A percentile compares a stretch with the other conserved stretches of the same genome.
These are phyloP conservation scores for Metschnikowia drakensbergensis DNA, from an alignment of 805 yeast species.

Conservation along the genomic window DNA sequence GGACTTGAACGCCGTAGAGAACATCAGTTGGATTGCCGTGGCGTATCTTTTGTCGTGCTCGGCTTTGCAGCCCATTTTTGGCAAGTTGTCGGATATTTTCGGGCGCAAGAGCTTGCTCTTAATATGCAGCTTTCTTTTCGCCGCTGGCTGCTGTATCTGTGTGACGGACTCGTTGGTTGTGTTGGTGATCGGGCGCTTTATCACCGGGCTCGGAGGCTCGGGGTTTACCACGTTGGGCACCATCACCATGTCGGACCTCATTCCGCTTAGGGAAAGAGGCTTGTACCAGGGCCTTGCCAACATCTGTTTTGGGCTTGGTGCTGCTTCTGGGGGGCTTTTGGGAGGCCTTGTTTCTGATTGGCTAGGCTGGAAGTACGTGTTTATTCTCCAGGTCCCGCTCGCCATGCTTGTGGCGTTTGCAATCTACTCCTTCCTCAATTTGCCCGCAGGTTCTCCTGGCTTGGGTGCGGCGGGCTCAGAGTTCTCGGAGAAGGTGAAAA, in stretches of 20 bases:
- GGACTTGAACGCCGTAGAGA: conserved; percentile 59
- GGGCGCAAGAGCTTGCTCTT: conserved; percentile 56
- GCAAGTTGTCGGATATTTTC: conserved; percentile 67
- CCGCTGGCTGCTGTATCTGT: conserved; percentile 53
- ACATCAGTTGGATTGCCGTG: conserved; percentile 71
- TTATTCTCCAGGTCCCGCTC: conserved; percentile 39
- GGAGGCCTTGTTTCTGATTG: conserved; percentile 55
- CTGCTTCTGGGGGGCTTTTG: conserved; percentile 42
- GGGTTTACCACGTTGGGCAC: conserved; percentile 76
- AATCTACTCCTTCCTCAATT: conserved; percentile 34
- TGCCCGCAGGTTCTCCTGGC: conserved; percentile 57
- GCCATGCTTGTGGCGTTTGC: conserved; percentile 42
- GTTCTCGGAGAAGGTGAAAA: conserved; percentile 45
- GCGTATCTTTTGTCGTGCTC: conserved; percentile 65
- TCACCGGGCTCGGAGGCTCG: conserved; percentile 91
- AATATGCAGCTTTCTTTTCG: conserved; percentile 52
- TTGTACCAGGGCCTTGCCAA: conserved; percentile 80
- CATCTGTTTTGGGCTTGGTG: conserved; percentile 69
- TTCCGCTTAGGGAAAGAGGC: conserved; percentile 74
- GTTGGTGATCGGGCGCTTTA: conserved; percentile 58
- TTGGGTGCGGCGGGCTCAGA: conserved; percentile 47
- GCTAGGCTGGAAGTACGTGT: conserved; percentile 50
- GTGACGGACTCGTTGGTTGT: conserved; percentile 45
- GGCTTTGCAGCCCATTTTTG: conserved; percentile 70
- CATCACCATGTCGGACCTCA: conserved; percentile 70